These are phyloP conservation scores for Apostasia shenzhenica DNA, from an alignment of 106 monocot species.

Conservation along the genomic window DNA sequence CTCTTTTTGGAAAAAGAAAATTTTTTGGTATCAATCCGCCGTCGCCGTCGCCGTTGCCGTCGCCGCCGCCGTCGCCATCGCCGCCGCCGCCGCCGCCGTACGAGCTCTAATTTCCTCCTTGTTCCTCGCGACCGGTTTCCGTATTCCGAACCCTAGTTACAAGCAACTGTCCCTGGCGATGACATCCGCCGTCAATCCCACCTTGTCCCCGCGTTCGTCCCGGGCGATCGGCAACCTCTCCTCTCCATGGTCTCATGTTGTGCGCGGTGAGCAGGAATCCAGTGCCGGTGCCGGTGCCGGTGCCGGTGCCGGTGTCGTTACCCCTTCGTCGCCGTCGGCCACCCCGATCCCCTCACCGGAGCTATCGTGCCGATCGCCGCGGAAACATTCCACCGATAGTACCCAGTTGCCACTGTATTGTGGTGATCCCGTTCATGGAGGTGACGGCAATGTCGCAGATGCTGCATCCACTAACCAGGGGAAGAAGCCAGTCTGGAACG, in stretches of 20 bases:
- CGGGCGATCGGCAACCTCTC: background rate
- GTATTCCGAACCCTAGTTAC: too few species aligned
- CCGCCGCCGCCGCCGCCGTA: slow-evolving; percentile 5
- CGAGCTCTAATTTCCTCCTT: too few species aligned
- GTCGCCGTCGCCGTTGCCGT: too few species aligned
- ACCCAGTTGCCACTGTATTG: slow-evolving; percentile 1
- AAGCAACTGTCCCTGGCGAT: background rate
- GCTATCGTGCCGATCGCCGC: slow-evolving; percentile 3
- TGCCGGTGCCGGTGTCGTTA: background rate
- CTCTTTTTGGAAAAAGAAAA: too few species aligned
- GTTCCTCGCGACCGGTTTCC: too few species aligned
- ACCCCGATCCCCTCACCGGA: slow-evolving; percentile 3
- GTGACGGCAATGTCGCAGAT: slow-evolving; percentile 6
- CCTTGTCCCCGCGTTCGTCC: slow-evolving; percentile 8
- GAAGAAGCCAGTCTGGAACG: slow-evolving; percentile 51
- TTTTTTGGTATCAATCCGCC: too few species aligned
- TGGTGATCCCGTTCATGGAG: background rate
- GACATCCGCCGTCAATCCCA: slow-evolving; percentile 13
- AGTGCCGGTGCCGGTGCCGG: slow-evolving; percentile 3
- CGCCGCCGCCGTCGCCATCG: background rate
- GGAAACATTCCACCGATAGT: background rate
- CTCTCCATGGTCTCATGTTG: slow-evolving; percentile 7
- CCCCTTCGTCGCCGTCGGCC: background rate
- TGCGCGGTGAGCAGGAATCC: background rate
- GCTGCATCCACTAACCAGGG: slow-evolving; percentile 2